Conservation (phyloP, 2,329 filamentous ascomycete species). For the Fonsecaea pedrosoi region DNA sequence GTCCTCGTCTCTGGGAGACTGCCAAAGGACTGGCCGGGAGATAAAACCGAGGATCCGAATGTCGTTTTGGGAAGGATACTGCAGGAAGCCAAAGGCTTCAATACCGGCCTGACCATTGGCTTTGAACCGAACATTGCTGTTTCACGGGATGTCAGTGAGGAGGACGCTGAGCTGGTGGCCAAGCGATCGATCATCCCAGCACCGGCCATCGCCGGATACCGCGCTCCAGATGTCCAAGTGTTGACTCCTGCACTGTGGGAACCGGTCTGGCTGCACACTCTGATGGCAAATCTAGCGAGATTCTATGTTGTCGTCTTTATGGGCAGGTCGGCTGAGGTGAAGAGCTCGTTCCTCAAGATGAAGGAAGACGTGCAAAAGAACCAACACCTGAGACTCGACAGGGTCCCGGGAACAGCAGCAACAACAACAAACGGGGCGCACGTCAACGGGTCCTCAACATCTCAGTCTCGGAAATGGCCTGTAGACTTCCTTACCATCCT, state of each 20-base stretch:
- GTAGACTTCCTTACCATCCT: constrained; percentile 42
- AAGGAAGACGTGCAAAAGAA: constrained; percentile 81
- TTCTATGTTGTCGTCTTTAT: constrained; percentile 41
- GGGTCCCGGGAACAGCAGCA: constrained; percentile 10
- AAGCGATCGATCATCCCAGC: constrained; percentile 35
- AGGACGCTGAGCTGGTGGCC: constrained; percentile 18
- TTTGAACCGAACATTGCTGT: constrained; percentile 40
- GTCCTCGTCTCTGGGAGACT: constrained; percentile 42
- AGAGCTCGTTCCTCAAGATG: constrained; percentile 68
- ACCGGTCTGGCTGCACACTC: constrained; percentile 36
- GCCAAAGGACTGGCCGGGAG: constrained; percentile 46
- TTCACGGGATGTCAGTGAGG: constrained; percentile 17
- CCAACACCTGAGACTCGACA: constrained; percentile 62
- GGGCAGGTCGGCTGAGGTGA: constrained; percentile 30
- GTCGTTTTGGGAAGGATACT: constrained; percentile 40
- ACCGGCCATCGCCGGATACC: constrained; percentile 38
- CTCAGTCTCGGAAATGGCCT: constrained; percentile 24
- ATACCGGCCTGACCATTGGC: constrained; percentile 41
- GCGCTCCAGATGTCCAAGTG: constrained; percentile 40
- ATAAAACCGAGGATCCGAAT: constrained; percentile 40
- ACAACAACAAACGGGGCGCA: constrained; percentile 19
- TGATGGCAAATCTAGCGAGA: constrained; percentile 39
- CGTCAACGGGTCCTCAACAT: constrained; percentile 24
- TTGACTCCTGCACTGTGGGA: constrained; percentile 39
- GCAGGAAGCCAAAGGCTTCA: constrained; percentile 41